Percentiles rank a stretch among this genome's conserved stretches.
phyloP scores from a whole-genome alignment of 2,329 filamentous ascomycete genomes.

The Hypoxylon sp. region DNA sequence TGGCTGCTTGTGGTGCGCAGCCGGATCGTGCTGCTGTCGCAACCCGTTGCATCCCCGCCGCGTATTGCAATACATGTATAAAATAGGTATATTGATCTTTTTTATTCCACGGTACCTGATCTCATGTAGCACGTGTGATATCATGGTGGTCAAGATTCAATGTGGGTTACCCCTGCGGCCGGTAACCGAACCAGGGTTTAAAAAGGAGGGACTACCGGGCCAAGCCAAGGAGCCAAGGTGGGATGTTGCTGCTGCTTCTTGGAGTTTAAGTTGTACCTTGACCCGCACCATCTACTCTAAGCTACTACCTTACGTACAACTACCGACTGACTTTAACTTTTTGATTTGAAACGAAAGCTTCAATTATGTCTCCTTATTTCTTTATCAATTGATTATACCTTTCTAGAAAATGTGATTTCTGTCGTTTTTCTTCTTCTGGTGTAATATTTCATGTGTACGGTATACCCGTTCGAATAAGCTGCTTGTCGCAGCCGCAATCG shows the following conservation, averaged over 20 bases:
- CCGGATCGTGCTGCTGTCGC: no score
- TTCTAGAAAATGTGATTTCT: conserved; percentile 26
- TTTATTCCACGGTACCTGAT: conserved; percentile 6
- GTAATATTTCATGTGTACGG: no score
- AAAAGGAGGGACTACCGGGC: conserved; percentile 22
- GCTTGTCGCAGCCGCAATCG: no score
- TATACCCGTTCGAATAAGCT: no score
- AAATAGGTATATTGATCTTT: background rate
- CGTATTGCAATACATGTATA: background rate
- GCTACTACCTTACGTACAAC: no score
- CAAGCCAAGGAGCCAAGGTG: conserved; percentile 31
- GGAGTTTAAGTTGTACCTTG: no score
- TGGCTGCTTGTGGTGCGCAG: no score
- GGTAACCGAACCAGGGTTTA: conserved; percentile 22
- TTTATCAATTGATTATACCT: conserved; percentile 8
- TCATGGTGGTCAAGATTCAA: conserved; percentile 15
- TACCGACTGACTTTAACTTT: conserved; percentile 12
- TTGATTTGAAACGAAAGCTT: background rate
- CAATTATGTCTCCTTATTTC: conserved; percentile 11
- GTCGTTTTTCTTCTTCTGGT: conserved; percentile 17
- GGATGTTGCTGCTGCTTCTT: no score
- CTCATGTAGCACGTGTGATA: conserved; percentile 17
- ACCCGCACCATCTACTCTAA: no score
- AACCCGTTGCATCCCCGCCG: background rate
- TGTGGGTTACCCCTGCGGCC: conserved; percentile 18